Evolutionary conservation across 139 green algal species (phyloP).

Genomic region (Auxenochlorella pyrenoidosa): DNA sequence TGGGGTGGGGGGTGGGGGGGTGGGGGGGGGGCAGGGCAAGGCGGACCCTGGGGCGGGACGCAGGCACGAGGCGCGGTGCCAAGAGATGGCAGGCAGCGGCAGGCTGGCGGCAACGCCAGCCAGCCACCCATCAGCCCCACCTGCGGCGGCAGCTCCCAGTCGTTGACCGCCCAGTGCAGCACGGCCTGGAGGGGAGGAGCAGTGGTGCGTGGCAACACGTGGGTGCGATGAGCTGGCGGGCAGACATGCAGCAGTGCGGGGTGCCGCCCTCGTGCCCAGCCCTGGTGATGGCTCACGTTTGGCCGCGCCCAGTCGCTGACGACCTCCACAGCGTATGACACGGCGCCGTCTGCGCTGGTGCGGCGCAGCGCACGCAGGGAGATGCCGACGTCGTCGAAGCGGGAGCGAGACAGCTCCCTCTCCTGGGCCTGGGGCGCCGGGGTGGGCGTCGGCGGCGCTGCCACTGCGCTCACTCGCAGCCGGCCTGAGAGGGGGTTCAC

Average conservation of each 20-base stretch:
- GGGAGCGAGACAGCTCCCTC: neutral
- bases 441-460: neutral
- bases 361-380: conserved; percentile 19
- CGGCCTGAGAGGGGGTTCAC: neutral
- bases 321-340: neutral
- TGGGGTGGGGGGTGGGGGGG: no score
- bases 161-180: conserved; percentile 85
- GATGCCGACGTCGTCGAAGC: conserved; percentile 29
- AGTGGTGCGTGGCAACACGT: no score
- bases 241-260: no score
- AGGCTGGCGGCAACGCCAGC: neutral
- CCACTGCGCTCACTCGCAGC: neutral
- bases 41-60: no score
- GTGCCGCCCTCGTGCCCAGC: no score
- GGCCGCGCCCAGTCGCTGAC: neutral
- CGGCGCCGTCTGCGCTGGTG: neutral
- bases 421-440: neutral
- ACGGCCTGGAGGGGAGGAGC: neutral
- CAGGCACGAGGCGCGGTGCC: no score
- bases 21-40: no score
- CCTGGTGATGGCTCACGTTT: no score
- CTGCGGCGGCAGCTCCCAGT: conserved; percentile 70
- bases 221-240: neutral
- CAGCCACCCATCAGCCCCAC: neutral
- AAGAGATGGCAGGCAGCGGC: no score